phyloP scores from a whole-genome alignment of 495 filamentous ascomycete species.

The Podospora fimiseda region DNA sequence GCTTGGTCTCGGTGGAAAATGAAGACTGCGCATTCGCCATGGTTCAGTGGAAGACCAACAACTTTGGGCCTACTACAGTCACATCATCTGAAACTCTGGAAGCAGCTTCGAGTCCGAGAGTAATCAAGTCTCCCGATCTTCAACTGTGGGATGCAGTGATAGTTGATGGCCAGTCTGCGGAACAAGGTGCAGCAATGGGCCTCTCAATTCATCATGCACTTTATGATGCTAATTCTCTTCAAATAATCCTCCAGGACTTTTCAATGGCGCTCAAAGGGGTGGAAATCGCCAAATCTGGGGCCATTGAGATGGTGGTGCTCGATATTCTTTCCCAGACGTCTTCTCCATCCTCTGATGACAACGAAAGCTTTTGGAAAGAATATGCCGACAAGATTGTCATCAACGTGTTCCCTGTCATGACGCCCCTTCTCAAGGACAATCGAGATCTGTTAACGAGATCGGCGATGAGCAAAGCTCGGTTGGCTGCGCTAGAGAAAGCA shows the following conservation, averaged over 20 bases:
- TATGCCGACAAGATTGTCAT: conserved; percentile 45
- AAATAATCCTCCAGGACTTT: conserved; percentile 53
- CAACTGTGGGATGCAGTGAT: conserved; percentile 24
- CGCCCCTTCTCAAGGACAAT: conserved; percentile 47
- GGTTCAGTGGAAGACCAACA: conserved; percentile 42
- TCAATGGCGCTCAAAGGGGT: conserved; percentile 11
- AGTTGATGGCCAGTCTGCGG: neutral
- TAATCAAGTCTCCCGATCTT: conserved; percentile 7
- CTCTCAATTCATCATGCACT: conserved; percentile 61
- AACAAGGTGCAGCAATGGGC: conserved; percentile 35
- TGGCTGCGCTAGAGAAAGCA: conserved; percentile 43
- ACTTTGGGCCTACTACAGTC: neutral
- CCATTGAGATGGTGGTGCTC: conserved; percentile 39
- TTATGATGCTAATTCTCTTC: conserved; percentile 69
- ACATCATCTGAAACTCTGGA: neutral
- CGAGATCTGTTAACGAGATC: conserved; percentile 34
- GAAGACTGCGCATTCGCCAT: conserved; percentile 56
- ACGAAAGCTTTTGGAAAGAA: conserved; percentile 55
- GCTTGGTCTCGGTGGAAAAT: conserved; percentile 57
- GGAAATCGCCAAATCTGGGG: neutral
- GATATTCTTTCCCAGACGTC: conserved; percentile 48
- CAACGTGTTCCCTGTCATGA: conserved; percentile 63
- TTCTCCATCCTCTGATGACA: conserved; percentile 23
- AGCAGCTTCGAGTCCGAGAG: conserved; percentile 3
- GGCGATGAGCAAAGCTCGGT: conserved; percentile 29